A percentile compares a stretch with the other conserved stretches of the same genome.
Conservation (phyloP, 148 eudicot genomes). For the Chenopodium berlandieri region DNA sequence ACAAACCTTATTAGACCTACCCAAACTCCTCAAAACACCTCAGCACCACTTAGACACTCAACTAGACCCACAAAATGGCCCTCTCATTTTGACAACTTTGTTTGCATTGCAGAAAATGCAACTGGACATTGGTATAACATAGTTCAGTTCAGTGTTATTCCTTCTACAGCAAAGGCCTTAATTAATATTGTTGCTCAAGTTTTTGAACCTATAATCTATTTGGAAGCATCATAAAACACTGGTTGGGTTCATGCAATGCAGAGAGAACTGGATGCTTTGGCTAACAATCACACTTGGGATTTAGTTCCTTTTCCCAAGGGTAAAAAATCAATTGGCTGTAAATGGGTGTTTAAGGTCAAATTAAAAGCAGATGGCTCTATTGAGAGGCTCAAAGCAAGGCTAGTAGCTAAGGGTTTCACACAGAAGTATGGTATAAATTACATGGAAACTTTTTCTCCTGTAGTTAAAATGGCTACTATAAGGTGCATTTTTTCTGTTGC, state of each 20-base stretch:
- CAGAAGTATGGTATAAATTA: not conserved
- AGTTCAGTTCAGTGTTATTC: too few relatives aligned
- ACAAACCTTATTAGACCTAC: too few relatives aligned
- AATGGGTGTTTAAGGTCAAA: conserved; percentile 1
- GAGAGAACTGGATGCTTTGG: not conserved
- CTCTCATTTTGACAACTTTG: too few relatives aligned
- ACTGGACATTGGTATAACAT: too few relatives aligned
- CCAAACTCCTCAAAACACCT: too few relatives aligned
- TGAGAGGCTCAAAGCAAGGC: not conserved
- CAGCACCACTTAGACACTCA: too few relatives aligned
- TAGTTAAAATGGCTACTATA: not conserved
- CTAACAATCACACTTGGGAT: not conserved
- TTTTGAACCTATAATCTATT: too few relatives aligned
- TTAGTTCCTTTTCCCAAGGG: not conserved
- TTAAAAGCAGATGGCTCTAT: not conserved
- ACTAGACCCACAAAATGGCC: too few relatives aligned
- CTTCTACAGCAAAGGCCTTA: too few relatives aligned
- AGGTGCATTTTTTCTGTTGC: not conserved
- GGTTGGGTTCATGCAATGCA: not conserved
- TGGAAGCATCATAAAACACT: too few relatives aligned
- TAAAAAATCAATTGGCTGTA: not conserved
- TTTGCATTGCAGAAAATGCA: too few relatives aligned
- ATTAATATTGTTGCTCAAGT: too few relatives aligned
- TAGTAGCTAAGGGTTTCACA: not conserved
- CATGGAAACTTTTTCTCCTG: not conserved